Conservation (phyloP, 2,329 filamentous ascomycete genomes). For the Aspergillus proliferans region DNA sequence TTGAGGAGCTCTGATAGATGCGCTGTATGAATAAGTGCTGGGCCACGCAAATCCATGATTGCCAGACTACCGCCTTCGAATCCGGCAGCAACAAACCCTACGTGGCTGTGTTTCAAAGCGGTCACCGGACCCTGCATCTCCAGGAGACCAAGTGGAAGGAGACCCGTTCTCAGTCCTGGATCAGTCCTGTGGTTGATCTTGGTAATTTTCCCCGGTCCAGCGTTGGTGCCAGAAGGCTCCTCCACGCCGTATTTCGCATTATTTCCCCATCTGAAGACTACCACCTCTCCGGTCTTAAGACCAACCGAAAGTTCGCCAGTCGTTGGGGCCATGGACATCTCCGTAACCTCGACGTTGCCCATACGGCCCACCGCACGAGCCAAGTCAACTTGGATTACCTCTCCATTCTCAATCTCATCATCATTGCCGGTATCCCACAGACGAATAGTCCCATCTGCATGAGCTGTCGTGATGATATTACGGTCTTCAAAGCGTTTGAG, state of each 20-base stretch:
- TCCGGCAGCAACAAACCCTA: conserved; percentile 83
- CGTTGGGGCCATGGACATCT: conserved; percentile 71
- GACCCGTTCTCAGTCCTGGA: conserved; percentile 65
- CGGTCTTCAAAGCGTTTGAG: conserved; percentile 73
- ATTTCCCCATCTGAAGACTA: conserved; percentile 79
- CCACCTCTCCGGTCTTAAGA: conserved; percentile 72
- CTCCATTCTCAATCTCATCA: conserved; percentile 85
- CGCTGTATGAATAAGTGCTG: conserved; percentile 71
- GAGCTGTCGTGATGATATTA: conserved; percentile 77
- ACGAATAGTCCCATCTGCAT: conserved; percentile 85
- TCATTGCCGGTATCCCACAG: conserved; percentile 89
- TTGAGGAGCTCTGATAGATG: conserved; percentile 68
- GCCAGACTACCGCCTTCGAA: conserved; percentile 76
- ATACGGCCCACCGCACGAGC: conserved; percentile 74
- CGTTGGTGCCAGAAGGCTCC: conserved; percentile 45
- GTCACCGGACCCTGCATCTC: conserved; percentile 79
- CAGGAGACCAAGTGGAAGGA: conserved; percentile 74
- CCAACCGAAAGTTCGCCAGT: conserved; percentile 84
- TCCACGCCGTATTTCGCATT: conserved; percentile 69
- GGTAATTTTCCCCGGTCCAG: conserved; percentile 64
- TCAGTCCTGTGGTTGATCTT: conserved; percentile 70
- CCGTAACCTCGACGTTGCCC: conserved; percentile 67
- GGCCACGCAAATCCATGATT: conserved; percentile 82
- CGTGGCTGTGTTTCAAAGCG: conserved; percentile 75
- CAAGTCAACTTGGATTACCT: conserved; percentile 77